A percentile compares a stretch with the other conserved stretches of the same genome.
These are phyloP conservation scores for Podosphaera fusca DNA, from an alignment of 2,329 filamentous ascomycete genomes.

Conservation along the genomic window DNA sequence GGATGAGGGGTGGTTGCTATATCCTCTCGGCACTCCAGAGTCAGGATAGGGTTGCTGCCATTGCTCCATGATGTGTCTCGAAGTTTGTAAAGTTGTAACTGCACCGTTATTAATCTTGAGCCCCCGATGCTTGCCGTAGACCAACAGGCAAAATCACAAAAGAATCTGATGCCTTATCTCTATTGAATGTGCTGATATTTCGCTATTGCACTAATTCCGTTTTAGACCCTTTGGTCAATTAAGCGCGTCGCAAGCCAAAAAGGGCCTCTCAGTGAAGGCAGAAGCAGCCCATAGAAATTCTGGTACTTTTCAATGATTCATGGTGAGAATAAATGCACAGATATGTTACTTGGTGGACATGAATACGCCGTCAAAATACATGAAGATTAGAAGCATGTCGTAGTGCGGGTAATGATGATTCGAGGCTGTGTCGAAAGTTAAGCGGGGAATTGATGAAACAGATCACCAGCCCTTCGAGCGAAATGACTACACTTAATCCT, in stretches of 20 bases:
- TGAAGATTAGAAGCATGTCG: neutral
- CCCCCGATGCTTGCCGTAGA: constrained; percentile 2
- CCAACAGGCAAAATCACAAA: neutral
- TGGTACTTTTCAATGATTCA: constrained; percentile 14
- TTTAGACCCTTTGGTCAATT: neutral
- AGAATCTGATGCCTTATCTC: too few species aligned
- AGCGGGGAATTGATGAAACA: neutral
- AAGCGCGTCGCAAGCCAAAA: constrained; percentile 4
- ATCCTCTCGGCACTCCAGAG: constrained; percentile 39
- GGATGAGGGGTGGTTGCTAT: constrained; percentile 28
- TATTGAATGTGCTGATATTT: neutral
- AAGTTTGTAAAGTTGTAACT: neutral
- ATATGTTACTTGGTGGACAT: neutral
- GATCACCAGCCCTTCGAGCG: neutral
- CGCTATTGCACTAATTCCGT: neutral
- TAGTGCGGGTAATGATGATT: neutral
- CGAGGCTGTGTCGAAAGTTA: neutral
- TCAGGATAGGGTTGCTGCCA: constrained; percentile 44
- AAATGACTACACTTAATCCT: neutral
- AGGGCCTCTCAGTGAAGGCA: constrained; percentile 12
- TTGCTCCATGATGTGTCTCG: constrained; percentile 28
- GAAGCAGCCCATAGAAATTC: constrained; percentile 10
- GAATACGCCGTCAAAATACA: neutral
- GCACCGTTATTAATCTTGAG: neutral
- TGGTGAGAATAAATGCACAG: constrained; percentile 4